Evolutionary conservation across 257 asterid genomes (phyloP).

Genomic region (Solanum dulcamara): DNA sequence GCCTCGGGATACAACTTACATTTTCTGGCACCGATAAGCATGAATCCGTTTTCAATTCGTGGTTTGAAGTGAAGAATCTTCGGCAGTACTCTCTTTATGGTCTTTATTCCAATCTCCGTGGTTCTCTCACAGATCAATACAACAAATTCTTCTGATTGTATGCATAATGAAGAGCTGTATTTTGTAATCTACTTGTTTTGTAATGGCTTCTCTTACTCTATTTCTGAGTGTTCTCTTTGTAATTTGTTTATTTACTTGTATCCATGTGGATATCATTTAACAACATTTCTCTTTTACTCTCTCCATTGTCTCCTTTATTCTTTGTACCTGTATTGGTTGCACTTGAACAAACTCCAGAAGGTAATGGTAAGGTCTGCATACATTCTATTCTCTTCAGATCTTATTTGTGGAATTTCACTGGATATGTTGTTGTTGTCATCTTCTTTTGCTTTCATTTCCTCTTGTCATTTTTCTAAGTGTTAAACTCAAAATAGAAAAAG

Average conservation of each 20-base stretch:
- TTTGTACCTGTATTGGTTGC: no score
- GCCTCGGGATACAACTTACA: slow-evolving; percentile 80
- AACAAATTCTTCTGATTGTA: slow-evolving; percentile 40
- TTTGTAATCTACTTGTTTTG: slow-evolving; percentile 5
- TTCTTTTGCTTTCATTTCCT: not conserved
- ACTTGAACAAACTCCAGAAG: no score
- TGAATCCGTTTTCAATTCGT: slow-evolving; percentile 72
- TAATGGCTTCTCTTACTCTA: not conserved
- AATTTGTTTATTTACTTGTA: not conserved
- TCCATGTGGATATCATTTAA: not conserved
- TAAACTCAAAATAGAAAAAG: not conserved
- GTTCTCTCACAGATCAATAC: slow-evolving; percentile 72
- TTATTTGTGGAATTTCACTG: no score
- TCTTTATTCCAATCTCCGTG: slow-evolving; percentile 68
- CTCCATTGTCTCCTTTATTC: no score
- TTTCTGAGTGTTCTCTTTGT: not conserved
- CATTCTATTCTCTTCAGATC: no score
- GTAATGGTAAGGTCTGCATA: no score
- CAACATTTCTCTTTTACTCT: not conserved
- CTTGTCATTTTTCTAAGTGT: not conserved
- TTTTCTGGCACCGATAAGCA: slow-evolving; percentile 96
- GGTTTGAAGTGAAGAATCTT: slow-evolving; percentile 91
- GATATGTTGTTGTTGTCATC: no score
- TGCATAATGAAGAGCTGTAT: slow-evolving; percentile 2
- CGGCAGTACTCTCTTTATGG: slow-evolving; percentile 84